These are phyloP conservation scores for Podaxis sp. DNA, from an alignment of 768 basidiomycete species.

Conservation along the genomic window DNA sequence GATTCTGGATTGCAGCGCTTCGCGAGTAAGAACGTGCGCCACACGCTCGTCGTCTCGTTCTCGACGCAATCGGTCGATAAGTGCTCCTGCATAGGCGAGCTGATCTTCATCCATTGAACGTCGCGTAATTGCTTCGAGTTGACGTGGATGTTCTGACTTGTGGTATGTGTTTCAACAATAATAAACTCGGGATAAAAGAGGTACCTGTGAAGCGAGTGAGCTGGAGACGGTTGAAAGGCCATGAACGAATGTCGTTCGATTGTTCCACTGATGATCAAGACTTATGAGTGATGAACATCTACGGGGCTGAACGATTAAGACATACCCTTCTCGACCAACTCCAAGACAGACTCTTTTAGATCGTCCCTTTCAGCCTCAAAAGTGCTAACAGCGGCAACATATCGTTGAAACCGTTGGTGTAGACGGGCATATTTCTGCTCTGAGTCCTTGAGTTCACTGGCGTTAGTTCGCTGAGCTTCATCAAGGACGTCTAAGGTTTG, in stretches of 20 bases:
- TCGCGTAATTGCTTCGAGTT: neutral
- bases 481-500: slow-evolving; percentile 50
- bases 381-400: slow-evolving; percentile 24
- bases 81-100: slow-evolving; percentile 36
- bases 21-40: slow-evolving; percentile 35
- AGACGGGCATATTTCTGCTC: slow-evolving; percentile 29
- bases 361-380: slow-evolving; percentile 49
- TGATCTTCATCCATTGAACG: slow-evolving; percentile 19
- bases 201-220: slow-evolving; percentile 6
- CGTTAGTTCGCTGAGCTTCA: slow-evolving; percentile 32
- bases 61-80: slow-evolving; percentile 37
- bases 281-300: neutral
- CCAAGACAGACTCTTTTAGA: slow-evolving; percentile 46
- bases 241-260: slow-evolving; percentile 4
- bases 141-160: neutral
- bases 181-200: neutral
- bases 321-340: slow-evolving; percentile 59
- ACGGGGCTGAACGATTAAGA: neutral
- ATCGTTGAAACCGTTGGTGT: slow-evolving; percentile 32
- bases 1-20: slow-evolving; percentile 36
- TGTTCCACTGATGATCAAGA: slow-evolving; percentile 2
- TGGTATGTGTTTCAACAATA: slow-evolving; percentile 5
- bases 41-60: slow-evolving; percentile 41
- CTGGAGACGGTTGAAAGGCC: slow-evolving; percentile 12
- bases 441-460: slow-evolving; percentile 32